Base-by-base conservation (phyloP, 2,329 filamentous ascomycete species). In the Aspergillus oerlinghausenensis region DNA sequence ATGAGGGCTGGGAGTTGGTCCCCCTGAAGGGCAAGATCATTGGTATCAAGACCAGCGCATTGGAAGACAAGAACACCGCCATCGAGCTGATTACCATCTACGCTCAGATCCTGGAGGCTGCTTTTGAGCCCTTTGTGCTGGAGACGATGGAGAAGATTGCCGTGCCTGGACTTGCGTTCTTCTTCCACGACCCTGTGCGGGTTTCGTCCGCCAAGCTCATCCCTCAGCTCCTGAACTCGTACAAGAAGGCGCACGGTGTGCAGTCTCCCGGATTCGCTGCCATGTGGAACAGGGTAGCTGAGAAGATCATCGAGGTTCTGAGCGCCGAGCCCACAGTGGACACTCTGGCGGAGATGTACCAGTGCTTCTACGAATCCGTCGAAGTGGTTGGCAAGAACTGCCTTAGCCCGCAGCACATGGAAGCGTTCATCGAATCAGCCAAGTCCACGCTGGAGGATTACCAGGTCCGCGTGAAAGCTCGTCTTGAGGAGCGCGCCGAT, bases 11-110 rank as follows among this genome's bases (percentile, higher is more conserved):
- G 94, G 94, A 99, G 74, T 82, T 99, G 64, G 92, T 99, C 17
- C 94, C 94, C 8, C 83, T 99, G 55, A 96, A 96, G 77, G 94
- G 94, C 63, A 97, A 97, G 80, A 90, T 96, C 75, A 97, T 99
- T 69, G 94, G 94, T 62, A 99, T 99, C 78, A 92, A 92, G 78
- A 99, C 94, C 7, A 96, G 91, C 73, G 90, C 89, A 9, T 87
- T 99, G 74, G 94, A 99, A 67, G 94, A 99, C 77, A 99, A 99
- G 80, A 92, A 97, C 75, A 97, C 96, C 84, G 94, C 94, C n/a
- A 97, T 99, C 63, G 94, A 99, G 76, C 85, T 99, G 53, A 88
- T 99, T 59, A 92, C 96, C 49, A 93, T 99, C 60, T 99, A 99
- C 70, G 93, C 94, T 1, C 92, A 97, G 72, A 92, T 96, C 26